Evolutionary conservation across 2,329 filamentous ascomycete species (phyloP).

Genomic region (Phyllosticta citriasiana): DNA sequence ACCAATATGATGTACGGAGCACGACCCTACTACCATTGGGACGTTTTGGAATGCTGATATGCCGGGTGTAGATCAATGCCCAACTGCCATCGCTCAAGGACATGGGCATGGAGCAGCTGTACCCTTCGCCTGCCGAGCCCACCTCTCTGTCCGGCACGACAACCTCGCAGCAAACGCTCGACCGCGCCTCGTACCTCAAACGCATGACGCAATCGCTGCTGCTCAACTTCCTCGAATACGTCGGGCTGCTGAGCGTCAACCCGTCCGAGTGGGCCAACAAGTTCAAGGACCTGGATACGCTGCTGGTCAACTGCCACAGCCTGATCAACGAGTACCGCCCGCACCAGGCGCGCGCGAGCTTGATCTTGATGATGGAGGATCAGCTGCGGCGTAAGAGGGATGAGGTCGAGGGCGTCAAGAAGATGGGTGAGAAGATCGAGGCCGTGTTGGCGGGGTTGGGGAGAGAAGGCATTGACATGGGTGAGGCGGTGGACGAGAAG

Average conservation of each 20-base stretch:
- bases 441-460: constrained; percentile 60
- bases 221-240: constrained; percentile 78
- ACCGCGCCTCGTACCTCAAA: constrained; percentile 54
- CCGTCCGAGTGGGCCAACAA: constrained; percentile 59
- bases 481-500: not conserved
- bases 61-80: constrained; percentile 38
- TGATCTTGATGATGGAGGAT: constrained; percentile 81
- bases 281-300: constrained; percentile 64
- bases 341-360: constrained; percentile 80
- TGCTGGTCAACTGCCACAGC: constrained; percentile 88
- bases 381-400: constrained; percentile 61
- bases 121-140: constrained; percentile 36
- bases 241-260: constrained; percentile 58
- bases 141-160: constrained; percentile 32
- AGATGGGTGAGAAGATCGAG: constrained; percentile 62
- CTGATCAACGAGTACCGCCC: constrained; percentile 90
- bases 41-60: not conserved
- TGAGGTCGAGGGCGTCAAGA: constrained; percentile 61
- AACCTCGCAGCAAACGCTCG: constrained; percentile 42
- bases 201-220: constrained; percentile 74
- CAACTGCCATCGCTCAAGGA: constrained; percentile 58
- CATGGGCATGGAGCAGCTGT: constrained; percentile 62
- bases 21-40: not conserved
- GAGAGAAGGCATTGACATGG: constrained; percentile 11
- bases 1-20: constrained; percentile 4